Base-by-base conservation (phyloP, 2,329 filamentous ascomycete genomes). In the Ophiostoma australiae region DNA sequence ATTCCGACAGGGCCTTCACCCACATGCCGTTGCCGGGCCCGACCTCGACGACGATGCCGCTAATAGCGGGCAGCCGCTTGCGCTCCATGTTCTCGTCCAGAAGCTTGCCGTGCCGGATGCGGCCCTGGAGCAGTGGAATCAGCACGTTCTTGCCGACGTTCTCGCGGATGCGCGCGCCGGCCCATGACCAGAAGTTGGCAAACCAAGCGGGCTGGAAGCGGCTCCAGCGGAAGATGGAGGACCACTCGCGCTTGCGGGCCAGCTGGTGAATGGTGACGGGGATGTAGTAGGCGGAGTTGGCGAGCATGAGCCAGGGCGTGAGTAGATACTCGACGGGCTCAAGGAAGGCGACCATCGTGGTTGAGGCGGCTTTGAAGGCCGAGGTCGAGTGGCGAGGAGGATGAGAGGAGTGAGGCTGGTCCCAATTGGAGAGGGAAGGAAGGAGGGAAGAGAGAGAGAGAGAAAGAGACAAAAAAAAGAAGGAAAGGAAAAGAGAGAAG, bases 11-110 rank as follows among this genome's bases (percentile, higher is more conserved):
- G 6, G 48, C 55, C 48, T 84, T 81, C 4, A 87, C 83, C 87
- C 87, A 90, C 77, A 87, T 81, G 2, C 88, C 89, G 1, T 79
- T 82, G 3, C 86, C 89, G 1, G 89, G 84, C 2, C 89, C 89
- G 70, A 90, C 82, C 78, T 91, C 89, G 63, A 90, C 77, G 5
- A 89, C 84, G 1, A 84, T 80, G 2, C 88, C 87, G 0, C 76
- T 75, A 10, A 87, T 79, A 2, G 81, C 81, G 71, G 79, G 76
- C 78, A 55, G 75, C 76, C 70, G 27, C n/a, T 48, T 48, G 27
- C 71, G 41, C 39, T 67, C 55, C 27, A 72, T 35, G 1, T 72
- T 66, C 33, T 61, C 31, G 17, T 77, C 77, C 33, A 77, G 77
- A 5, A 80, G 72, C 52, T 82, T 75, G 6, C 84, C 85, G 17